A percentile compares a stretch with the other conserved stretches of the same genome.
phyloP scores from a whole-genome alignment of 352 stramenopile species.

The Phytophthora brassicae region DNA sequence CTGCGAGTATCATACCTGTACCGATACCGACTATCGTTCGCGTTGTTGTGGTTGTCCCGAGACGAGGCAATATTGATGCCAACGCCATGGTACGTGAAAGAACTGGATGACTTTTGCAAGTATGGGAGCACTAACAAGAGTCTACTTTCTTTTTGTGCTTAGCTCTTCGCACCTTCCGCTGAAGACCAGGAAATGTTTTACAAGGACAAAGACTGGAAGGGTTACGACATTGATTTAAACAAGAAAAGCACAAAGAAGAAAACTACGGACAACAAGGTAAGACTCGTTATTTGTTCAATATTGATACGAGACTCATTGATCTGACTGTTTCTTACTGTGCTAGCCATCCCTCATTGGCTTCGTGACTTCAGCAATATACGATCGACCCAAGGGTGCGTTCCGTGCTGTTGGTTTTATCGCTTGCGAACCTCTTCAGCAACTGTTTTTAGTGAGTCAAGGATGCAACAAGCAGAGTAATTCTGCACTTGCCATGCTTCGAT shows the following conservation, averaged over 20 bases:
- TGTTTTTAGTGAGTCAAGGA: slow-evolving; percentile 40
- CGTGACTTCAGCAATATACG: slow-evolving; percentile 79
- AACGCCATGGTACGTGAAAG: slow-evolving; percentile 62
- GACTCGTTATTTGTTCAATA: background rate
- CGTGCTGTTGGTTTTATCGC: slow-evolving; percentile 65
- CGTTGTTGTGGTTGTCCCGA: slow-evolving; percentile 51
- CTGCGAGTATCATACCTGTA: slow-evolving; percentile 41
- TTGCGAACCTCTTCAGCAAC: slow-evolving; percentile 60
- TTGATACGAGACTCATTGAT: background rate
- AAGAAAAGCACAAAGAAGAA: slow-evolving; percentile 21
- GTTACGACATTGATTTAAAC: slow-evolving; percentile 21
- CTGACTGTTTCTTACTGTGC: slow-evolving; percentile 5
- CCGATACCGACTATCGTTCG: slow-evolving; percentile 73
- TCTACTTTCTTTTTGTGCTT: slow-evolving; percentile 2
- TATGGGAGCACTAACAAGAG: background rate
- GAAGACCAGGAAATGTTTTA: slow-evolving; percentile 30
- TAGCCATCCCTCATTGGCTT: slow-evolving; percentile 57
- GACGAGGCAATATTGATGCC: slow-evolving; percentile 53
- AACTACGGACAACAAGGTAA: slow-evolving; percentile 23
- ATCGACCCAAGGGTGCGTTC: slow-evolving; percentile 67
- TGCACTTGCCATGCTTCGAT: slow-evolving; percentile 53
- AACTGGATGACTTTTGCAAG: background rate
- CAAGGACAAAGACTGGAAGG: slow-evolving; percentile 40
- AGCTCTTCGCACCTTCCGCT: slow-evolving; percentile 41
- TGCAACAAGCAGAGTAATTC: slow-evolving; percentile 16